Evolutionary conservation across 2,329 filamentous ascomycete species (phyloP).

Genomic region (Diaporthe velutina): DNA sequence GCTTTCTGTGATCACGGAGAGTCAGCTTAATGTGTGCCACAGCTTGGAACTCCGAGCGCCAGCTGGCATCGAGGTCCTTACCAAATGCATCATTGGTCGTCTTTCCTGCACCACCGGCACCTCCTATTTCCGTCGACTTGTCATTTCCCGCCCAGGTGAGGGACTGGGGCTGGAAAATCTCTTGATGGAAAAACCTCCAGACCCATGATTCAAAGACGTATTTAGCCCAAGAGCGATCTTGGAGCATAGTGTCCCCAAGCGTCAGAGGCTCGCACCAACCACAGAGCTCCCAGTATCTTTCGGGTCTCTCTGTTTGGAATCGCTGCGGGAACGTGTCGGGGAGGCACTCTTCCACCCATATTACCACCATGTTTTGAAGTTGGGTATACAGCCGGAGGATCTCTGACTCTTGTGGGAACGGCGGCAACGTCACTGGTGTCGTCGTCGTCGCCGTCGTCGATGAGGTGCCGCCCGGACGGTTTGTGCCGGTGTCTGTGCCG

Average conservation of each 20-base stretch:
- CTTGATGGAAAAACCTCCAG: constrained; percentile 3
- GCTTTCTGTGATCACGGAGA: background rate
- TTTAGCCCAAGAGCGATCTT: background rate
- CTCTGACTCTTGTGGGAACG: background rate
- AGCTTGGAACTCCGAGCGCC: too few relatives aligned
- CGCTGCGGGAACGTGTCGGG: background rate
- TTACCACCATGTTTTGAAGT: background rate
- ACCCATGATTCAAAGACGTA: constrained; percentile 25
- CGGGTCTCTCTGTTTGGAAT: background rate
- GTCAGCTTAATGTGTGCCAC: background rate
- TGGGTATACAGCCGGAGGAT: background rate
- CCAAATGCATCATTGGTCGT: background rate
- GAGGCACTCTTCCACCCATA: constrained; percentile 11
- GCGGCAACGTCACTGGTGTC: background rate
- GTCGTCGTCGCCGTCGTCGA: background rate
- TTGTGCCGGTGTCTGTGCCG: background rate
- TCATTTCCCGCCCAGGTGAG: constrained; percentile 13
- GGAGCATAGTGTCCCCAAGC: background rate
- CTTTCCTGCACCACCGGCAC: background rate
- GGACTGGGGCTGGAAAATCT: background rate
- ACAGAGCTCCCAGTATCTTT: constrained; percentile 21
- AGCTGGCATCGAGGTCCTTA: background rate
- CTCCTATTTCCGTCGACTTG: background rate
- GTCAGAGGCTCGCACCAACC: background rate
- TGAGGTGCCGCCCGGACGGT: background rate